A percentile compares a stretch with the other conserved stretches of the same genome.
These are phyloP conservation scores for Ambispora gerdemannii DNA, from an alignment of 192 early-diverging fungal genomes.

Conservation along the genomic window DNA sequence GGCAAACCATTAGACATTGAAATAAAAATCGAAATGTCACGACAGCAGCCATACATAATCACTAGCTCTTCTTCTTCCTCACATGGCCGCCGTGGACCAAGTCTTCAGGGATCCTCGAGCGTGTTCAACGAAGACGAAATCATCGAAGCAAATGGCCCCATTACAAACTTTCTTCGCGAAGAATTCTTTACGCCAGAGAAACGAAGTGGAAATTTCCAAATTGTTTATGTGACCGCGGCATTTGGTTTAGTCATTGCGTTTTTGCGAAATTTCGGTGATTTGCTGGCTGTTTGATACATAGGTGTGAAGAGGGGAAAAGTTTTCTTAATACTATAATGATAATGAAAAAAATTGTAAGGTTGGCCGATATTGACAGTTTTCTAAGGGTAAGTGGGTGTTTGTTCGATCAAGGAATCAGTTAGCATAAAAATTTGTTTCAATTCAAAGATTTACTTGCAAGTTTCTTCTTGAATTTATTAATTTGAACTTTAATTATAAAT, in stretches of 20 bases:
- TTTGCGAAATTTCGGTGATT: neutral
- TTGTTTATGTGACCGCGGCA: neutral
- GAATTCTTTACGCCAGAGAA: neutral
- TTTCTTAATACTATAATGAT: neutral
- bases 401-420: too few species aligned
- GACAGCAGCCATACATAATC: neutral
- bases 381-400: too few species aligned
- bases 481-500: too few species aligned
- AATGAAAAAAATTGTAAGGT: neutral
- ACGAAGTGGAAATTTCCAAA: neutral
- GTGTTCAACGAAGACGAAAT: neutral
- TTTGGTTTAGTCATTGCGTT: neutral
- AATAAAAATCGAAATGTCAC: too few species aligned
- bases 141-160: neutral
- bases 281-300: neutral
- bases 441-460: too few species aligned
- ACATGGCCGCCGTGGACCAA: neutral
- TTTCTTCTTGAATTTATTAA: too few species aligned
- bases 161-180: neutral
- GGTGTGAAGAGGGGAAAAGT: neutral
- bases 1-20: too few species aligned
- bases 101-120: neutral
- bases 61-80: neutral
- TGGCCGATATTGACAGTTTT: too few species aligned
- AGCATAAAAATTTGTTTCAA: too few species aligned